These are phyloP conservation scores for Penicillium crustosum DNA, from an alignment of 2,329 filamentous ascomycete genomes.

Conservation along the genomic window DNA sequence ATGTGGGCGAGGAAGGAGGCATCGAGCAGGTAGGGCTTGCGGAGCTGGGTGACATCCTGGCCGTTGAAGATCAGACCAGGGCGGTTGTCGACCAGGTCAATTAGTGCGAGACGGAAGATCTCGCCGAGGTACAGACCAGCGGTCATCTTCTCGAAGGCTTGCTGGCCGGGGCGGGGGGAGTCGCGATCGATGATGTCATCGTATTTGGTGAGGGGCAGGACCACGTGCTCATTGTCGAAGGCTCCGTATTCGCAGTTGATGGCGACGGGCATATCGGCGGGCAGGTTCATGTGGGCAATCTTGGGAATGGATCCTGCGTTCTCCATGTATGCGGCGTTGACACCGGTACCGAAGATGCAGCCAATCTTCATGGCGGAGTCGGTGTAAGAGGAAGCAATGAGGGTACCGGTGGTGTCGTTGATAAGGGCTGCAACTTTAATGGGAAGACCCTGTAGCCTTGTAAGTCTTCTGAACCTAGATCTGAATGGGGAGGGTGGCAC, in stretches of 20 bases:
- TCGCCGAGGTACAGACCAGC: constrained; percentile 92
- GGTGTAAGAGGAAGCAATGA: constrained; percentile 97
- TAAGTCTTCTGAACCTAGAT: background rate
- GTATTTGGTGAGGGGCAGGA: constrained; percentile 81
- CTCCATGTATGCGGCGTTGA: constrained; percentile 99
- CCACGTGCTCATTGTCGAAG: constrained; percentile 89
- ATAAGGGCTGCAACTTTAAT: constrained; percentile 92
- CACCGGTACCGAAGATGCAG: constrained; percentile 97
- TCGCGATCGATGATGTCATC: constrained; percentile 86
- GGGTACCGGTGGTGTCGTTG: constrained; percentile 95
- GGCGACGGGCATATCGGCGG: constrained; percentile 79
- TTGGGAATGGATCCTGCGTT: constrained; percentile 87
- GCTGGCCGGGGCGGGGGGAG: constrained; percentile 88
- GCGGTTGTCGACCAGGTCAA: constrained; percentile 80
- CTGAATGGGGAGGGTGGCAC: background rate
- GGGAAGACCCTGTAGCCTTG: constrained; percentile 65
- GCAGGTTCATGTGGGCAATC: constrained; percentile 85
- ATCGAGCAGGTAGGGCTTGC: constrained; percentile 86
- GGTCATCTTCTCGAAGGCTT: constrained; percentile 98
- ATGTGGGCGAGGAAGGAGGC: constrained; percentile 90
- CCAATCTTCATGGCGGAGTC: constrained; percentile 89
- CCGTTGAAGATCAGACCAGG: constrained; percentile 74
- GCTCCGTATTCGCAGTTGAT: constrained; percentile 99
- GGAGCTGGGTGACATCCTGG: constrained; percentile 77
- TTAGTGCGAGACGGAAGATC: constrained; percentile 82